A percentile compares a stretch with the other conserved stretches of the same genome.
Evolutionary conservation across 1,284 basidiomycete species (phyloP).

Genomic region (Moesziomyces parantarcticus): DNA sequence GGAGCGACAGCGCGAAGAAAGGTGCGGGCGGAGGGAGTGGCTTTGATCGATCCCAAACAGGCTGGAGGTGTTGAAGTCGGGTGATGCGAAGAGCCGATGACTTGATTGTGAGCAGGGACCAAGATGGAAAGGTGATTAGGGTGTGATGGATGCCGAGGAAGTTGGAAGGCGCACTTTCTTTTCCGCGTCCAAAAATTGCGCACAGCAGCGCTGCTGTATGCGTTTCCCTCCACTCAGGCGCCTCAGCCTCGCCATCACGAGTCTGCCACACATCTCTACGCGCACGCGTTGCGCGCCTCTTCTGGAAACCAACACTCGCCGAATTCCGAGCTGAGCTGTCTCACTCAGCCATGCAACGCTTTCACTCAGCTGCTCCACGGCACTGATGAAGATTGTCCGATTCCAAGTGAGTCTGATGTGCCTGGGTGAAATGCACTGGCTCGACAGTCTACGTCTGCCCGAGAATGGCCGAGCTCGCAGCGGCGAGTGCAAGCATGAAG

Average conservation of each 20-base stretch:
- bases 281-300: not conserved
- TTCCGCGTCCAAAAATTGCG: not conserved
- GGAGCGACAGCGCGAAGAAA: no score
- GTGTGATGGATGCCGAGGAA: not conserved
- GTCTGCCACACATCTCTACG: not conserved
- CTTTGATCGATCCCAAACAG: no score
- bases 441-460: constrained; percentile 1
- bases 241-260: no score
- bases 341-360: not conserved
- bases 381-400: not conserved
- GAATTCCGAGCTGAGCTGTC: not conserved
- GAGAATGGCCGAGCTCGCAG: constrained; percentile 34
- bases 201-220: no score
- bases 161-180: not conserved
- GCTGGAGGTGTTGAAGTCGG: no score
- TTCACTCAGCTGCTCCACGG: no score
- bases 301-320: not conserved
- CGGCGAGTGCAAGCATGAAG: constrained; percentile 71
- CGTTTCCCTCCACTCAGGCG: no score
- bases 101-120: no score
- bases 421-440: no score
- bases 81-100: no score
- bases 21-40: no score
- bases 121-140: not conserved
- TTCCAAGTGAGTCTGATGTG: not conserved